These are phyloP conservation scores for Paxillus involutus DNA, from an alignment of 768 basidiomycete species.

Conservation along the genomic window DNA sequence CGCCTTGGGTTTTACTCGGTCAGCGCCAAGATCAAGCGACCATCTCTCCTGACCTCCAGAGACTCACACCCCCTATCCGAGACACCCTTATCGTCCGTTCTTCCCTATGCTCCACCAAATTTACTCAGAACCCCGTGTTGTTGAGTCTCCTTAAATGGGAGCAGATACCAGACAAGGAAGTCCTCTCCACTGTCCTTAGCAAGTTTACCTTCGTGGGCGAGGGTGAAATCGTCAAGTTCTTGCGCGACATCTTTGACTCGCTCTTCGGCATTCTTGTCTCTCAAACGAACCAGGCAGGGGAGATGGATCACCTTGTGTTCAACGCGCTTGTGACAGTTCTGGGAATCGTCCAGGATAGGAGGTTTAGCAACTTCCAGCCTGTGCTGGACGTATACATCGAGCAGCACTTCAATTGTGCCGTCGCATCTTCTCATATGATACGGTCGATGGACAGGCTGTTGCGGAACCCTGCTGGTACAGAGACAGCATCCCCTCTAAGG, in stretches of 20 bases:
- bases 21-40: constrained; percentile 60
- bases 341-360: constrained; percentile 88
- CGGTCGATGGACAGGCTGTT: constrained; percentile 86
- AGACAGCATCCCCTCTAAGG: constrained; percentile 76
- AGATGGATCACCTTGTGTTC: constrained; percentile 86
- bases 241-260: constrained; percentile 88
- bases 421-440: constrained; percentile 82
- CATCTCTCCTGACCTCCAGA: constrained; percentile 60
- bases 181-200: constrained; percentile 68
- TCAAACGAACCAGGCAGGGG: constrained; percentile 65
- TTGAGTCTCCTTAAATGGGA: constrained; percentile 84
- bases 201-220: constrained; percentile 93
- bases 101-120: constrained; percentile 88
- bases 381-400: constrained; percentile 94
- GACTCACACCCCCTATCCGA: constrained; percentile 64
- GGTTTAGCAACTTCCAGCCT: constrained; percentile 93
- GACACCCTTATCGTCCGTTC: constrained; percentile 83
- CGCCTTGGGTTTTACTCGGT: constrained; percentile 56
- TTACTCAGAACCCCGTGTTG: constrained; percentile 87
- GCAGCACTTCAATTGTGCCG: constrained; percentile 78
- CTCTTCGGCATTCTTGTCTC: constrained; percentile 89
- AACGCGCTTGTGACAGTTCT: constrained; percentile 89
- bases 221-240: constrained; percentile 91
- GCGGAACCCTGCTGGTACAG: constrained; percentile 64
- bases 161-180: constrained; percentile 57